Evolutionary conservation across 306 rosid species (phyloP).

Genomic region (Fragaria iinumae): DNA sequence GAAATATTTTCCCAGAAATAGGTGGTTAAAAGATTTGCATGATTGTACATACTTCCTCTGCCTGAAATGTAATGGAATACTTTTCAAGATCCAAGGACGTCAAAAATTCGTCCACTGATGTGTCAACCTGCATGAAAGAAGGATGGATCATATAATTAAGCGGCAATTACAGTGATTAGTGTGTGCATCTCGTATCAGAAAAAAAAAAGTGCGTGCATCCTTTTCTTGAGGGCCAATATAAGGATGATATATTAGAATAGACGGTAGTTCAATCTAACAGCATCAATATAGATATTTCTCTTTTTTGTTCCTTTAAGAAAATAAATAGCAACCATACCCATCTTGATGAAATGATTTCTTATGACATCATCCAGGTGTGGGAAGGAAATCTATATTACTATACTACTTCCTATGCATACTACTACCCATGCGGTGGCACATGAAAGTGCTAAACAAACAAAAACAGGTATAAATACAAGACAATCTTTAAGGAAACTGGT

Average conservation of each 20-base stretch:
- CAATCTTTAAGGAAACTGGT: background rate
- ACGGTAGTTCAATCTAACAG: background rate
- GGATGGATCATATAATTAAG: conserved; percentile 2
- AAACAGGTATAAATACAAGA: background rate
- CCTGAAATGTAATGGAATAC: conserved; percentile 90
- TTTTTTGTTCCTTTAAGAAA: background rate
- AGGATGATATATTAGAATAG: background rate
- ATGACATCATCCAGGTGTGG: background rate
- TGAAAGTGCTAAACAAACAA: background rate
- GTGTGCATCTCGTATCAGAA: background rate
- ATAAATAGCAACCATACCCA: background rate
- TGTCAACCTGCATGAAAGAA: conserved; percentile 60
- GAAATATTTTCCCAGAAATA: background rate
- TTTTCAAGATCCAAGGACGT: conserved; percentile 88
- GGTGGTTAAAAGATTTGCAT: background rate
- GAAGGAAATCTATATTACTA: background rate
- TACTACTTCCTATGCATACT: background rate
- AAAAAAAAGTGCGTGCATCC: no score
- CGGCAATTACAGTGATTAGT: background rate
- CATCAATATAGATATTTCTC: background rate
- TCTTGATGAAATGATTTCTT: background rate
- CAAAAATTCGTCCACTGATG: conserved; percentile 80
- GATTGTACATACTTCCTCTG: conserved; percentile 79
- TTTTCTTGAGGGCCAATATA: background rate
- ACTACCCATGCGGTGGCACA: background rate